Percentiles rank a stretch among this genome's conserved stretches.
Conservation (phyloP, 108 stramenopile species). For the Aurantiochytrium sp. region DNA sequence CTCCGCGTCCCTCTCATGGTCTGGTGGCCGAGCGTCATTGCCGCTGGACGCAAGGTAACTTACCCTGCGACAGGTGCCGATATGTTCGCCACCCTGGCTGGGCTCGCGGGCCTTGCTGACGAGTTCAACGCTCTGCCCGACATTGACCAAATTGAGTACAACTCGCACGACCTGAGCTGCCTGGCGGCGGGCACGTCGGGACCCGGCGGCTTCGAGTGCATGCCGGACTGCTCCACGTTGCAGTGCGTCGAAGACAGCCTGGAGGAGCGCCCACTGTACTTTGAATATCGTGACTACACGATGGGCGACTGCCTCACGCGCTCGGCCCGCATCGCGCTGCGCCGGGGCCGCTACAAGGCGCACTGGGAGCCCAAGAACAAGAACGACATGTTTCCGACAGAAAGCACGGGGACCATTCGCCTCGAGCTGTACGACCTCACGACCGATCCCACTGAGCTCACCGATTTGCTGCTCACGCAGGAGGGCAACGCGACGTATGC, state of each 20-base stretch:
- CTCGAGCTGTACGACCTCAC: not conserved
- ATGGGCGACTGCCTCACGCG: not conserved
- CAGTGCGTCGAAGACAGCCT: not conserved
- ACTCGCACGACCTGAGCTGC: not conserved
- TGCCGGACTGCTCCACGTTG: not conserved
- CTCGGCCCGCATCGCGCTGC: not conserved
- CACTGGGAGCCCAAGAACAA: conserved; percentile 7
- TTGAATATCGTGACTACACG: not conserved
- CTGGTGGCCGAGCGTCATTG: not conserved
- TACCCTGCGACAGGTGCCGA: conserved; percentile 1
- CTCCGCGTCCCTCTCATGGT: not conserved
- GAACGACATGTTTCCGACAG: conserved; percentile 9
- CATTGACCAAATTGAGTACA: not conserved
- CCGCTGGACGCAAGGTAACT: not conserved
- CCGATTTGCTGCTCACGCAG: not conserved
- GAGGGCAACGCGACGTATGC: not conserved
- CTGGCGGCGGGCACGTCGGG: not conserved
- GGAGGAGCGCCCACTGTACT: not conserved
- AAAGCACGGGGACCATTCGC: not conserved
- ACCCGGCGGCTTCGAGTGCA: not conserved
- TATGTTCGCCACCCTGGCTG: not conserved
- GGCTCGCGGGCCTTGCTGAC: not conserved
- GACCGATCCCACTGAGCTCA: not conserved
- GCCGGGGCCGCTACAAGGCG: conserved; percentile 3
- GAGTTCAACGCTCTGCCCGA: not conserved